Evolutionary conservation across 2,329 filamentous ascomycete species (phyloP), one percentile per base, ranked within the genome.

Genomic region (Penicillium sp.): DNA sequence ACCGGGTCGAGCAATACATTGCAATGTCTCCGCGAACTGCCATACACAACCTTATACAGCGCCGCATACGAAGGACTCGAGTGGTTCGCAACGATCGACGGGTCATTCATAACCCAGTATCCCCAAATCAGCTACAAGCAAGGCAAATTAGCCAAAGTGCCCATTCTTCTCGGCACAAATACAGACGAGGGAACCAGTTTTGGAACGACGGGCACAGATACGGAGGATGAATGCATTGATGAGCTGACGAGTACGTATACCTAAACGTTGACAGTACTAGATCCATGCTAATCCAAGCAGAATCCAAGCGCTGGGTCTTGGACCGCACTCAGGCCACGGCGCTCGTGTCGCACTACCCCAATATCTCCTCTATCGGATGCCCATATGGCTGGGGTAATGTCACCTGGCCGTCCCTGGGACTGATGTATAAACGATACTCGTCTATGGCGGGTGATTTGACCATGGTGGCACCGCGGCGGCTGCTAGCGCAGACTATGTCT

Each of bases 111-210:
- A 42, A 71, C 76, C 6, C 77, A 79, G 16, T 81, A 78, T 52
- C 80, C 79, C 1, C 81, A 81, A 4, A 71, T 79, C 9, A 83
- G 86, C 61, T 75, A 89, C 11, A 73, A 71, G 1, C 64, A 78
- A 6, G 86, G 85, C 32, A 79, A 80, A 18, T 85, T 89, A 54
- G 81, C 86, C 44, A 77, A 83, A 34, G 83, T 89, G 0, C 84
- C 86, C 1, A 79, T 88, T 38, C 76, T 90, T 5, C 74, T 81
- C 40, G 87, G 87, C 5, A 81, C 81, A 31, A 89, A 88, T 67
- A 82, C 81, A 1, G 87, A 89, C 60, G 87, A 90, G 67, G 87
- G 85, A 2, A 81, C 80, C 1, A 75, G 76, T 3, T 87, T 86
- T 60, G 80, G 77, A 2, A 77, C 78, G 4, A 68, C 63, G 8